Evolutionary conservation across 805 yeast species (phyloP), one percentile per base, ranked within the genome.

Genomic region (Zygosaccharomyces gambellarensis): DNA sequence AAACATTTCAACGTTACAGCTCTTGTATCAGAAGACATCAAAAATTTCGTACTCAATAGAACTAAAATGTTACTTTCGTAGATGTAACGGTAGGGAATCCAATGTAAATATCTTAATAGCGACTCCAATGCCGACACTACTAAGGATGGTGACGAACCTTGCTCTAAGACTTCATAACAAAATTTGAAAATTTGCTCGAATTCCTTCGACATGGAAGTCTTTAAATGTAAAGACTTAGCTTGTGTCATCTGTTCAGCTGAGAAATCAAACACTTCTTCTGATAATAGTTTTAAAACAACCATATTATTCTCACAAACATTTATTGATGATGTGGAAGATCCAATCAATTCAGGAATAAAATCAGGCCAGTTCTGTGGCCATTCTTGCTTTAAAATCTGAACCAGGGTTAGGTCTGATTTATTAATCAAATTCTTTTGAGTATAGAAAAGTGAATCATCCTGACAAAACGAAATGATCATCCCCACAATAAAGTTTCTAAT

Each of bases 341-440:
- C 80, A 42, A 92, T 94, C 49, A 94, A 80, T 67, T 94, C 99
- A 14, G 97, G 96, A 45, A 94, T 86, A 62, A 94, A 94, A 61
- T 85, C 87, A 17, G 98, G 98, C 99, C 99, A 94, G 67, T 90
- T 87, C 59, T 84, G 88, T 30, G 99, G 99, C 99, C 99, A 94
- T 67, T 94, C 99, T 71, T 94, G 98, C 64, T 94, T 94, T 63
- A 94, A 80, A 46, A 94, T 84, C 63, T 90, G 95, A 32, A 94
- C 99, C 61, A 94, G 75, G 12, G 98, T 92, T 63, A 94, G 77
- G 71, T 94, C 96, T 60, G 90, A 90, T 69, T 94, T 94, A 73
- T 86, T 88, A 64, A 94, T 88, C 63, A 94, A 76, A 19, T 97
- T 83, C 62, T 83, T 84, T 64, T 89, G 89, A 38, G 78, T 70